Percentiles rank a stretch among this genome's conserved stretches.
Evolutionary conservation across 2,329 filamentous ascomycete species (phyloP).

Genomic region (Juglanconis juglandina): DNA sequence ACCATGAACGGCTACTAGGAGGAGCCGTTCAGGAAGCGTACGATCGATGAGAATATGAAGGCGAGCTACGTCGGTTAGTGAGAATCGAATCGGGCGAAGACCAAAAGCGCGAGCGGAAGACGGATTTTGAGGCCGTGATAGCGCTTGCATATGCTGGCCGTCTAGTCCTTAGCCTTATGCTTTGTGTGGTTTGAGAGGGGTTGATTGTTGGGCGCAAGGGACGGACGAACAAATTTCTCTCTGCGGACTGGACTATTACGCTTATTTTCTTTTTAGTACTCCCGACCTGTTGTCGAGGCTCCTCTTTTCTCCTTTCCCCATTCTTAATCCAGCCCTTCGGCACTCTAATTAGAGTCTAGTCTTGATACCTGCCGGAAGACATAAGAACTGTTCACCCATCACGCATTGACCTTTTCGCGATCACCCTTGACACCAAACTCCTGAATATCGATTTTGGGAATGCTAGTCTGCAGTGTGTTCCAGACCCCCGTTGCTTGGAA

Average conservation of each 20-base stretch:
- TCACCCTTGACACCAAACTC: background rate
- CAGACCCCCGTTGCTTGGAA: background rate
- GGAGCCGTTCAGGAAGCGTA: constrained; percentile 16
- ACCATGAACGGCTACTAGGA: constrained; percentile 97
- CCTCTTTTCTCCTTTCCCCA: constrained; percentile 25
- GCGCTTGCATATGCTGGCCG: constrained; percentile 23
- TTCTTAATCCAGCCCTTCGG: constrained; percentile 25
- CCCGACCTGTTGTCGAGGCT: constrained; percentile 29
- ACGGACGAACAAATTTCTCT: constrained; percentile 33
- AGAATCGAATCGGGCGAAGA: constrained; percentile 17
- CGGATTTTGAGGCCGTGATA: constrained; percentile 6
- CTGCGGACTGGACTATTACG: constrained; percentile 36
- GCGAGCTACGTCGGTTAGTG: constrained; percentile 15
- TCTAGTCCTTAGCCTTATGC: constrained; percentile 26
- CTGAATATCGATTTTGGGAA: background rate
- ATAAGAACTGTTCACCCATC: constrained; percentile 17
- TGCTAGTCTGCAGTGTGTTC: constrained; percentile 14
- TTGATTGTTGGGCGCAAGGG: constrained; percentile 27
- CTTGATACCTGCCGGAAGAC: constrained; percentile 41
- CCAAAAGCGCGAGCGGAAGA: constrained; percentile 10
- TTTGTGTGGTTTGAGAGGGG: constrained; percentile 33
- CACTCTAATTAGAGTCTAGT: constrained; percentile 40
- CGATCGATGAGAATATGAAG: constrained; percentile 19
- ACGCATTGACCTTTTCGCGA: background rate
- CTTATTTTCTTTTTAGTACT: constrained; percentile 45